These are phyloP conservation scores for Mrakia gelida DNA, from an alignment of 768 basidiomycete genomes.

Conservation along the genomic window DNA sequence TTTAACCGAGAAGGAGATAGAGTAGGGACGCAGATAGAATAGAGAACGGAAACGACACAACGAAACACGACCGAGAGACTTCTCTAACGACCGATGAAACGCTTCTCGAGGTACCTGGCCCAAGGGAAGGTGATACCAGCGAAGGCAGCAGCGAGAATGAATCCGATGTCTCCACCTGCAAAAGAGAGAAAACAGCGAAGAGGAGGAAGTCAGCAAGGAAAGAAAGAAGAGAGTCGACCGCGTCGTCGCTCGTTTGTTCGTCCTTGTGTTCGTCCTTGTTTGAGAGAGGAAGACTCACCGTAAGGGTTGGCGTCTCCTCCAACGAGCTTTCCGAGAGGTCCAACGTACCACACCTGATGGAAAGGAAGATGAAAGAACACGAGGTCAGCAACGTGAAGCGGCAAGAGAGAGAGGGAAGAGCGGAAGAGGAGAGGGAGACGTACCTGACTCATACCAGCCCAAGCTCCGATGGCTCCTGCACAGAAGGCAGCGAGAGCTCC, in stretches of 20 bases:
- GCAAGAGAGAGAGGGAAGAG: too few relatives aligned
- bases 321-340: conserved; percentile 31
- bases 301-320: conserved; percentile 16
- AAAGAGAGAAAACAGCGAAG: background rate
- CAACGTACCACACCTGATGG: conserved; percentile 33
- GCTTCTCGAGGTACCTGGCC: conserved; percentile 22
- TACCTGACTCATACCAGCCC: conserved; percentile 45
- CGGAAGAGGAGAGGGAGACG: too few relatives aligned
- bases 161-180: conserved; percentile 45
- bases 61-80: background rate
- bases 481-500: conserved; percentile 46
- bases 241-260: too few relatives aligned
- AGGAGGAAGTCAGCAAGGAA: background rate
- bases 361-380: too few relatives aligned
- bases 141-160: conserved; percentile 45
- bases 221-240: background rate
- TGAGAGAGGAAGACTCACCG: background rate
- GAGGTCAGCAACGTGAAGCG: too few relatives aligned
- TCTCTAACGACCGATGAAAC: conserved; percentile 27
- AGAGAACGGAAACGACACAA: background rate
- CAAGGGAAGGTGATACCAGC: conserved; percentile 35
- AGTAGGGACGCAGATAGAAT: too few relatives aligned
- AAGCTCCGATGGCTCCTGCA: conserved; percentile 47
- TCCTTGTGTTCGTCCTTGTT: too few relatives aligned
- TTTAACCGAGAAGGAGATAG: too few relatives aligned